These are phyloP conservation scores for Kwoniella sp. DNA, from an alignment of 768 basidiomycete genomes.

Conservation along the genomic window DNA sequence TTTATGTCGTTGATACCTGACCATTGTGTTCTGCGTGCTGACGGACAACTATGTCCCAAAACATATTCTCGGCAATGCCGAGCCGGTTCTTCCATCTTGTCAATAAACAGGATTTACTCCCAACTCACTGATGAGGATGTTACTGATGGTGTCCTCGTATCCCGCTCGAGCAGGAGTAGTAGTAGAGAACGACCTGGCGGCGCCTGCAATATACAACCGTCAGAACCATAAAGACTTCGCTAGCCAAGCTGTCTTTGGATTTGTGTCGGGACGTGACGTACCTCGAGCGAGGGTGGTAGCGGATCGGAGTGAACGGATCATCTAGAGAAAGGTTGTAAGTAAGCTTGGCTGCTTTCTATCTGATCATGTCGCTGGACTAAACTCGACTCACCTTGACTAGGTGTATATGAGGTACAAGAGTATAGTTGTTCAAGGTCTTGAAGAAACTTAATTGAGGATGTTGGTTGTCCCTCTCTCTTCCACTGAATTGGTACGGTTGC, in stretches of 20 bases:
- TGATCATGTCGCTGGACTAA: too few relatives aligned
- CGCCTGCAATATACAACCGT: too few relatives aligned
- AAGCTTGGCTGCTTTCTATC: too few relatives aligned
- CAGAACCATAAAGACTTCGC: too few relatives aligned
- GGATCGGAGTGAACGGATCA: conserved; percentile 41
- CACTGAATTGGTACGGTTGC: neutral
- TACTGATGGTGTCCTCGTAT: conserved; percentile 87
- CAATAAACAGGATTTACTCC: neutral
- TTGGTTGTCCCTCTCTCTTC: too few relatives aligned
- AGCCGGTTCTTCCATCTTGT: neutral
- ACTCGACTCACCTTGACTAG: conserved; percentile 12
- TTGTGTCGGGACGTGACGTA: too few relatives aligned
- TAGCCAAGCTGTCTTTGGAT: too few relatives aligned
- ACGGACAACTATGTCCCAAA: too few relatives aligned
- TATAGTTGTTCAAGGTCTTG: neutral
- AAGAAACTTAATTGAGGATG: neutral
- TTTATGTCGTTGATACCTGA: too few relatives aligned
- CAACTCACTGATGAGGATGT: conserved; percentile 71
- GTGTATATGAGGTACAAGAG: conserved; percentile 4
- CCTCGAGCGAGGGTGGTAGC: conserved; percentile 38
- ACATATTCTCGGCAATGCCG: neutral
- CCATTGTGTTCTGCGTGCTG: too few relatives aligned
- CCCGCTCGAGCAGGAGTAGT: conserved; percentile 67
- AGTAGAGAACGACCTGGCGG: conserved; percentile 72
- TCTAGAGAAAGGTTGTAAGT: conserved; percentile 2